Base-by-base conservation (phyloP, 805 yeast genomes). In the Blastobotrys attinorum region DNA sequence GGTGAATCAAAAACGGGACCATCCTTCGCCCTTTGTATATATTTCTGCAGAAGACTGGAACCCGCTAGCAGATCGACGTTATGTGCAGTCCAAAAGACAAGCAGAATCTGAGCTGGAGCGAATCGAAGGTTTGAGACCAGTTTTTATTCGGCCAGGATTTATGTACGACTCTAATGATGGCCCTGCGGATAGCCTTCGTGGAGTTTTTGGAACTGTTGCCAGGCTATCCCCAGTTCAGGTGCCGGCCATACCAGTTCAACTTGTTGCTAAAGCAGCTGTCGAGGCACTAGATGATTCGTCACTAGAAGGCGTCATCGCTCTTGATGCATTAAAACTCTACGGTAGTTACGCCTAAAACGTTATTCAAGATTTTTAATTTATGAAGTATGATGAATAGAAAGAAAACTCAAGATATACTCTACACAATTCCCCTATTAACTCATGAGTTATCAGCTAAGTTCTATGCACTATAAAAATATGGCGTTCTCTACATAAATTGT, bases 121-220 rank as follows among this genome's bases (percentile, higher is more conserved):
- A 17, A 42, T 60, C 44, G 64, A 67, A n/a, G 57, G 61, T 1
- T 64, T 84, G 20, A 71, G 90, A 45, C 66, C 82, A 0, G 76
- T 88, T 1, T 59, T 83, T 13, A 49, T 84, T 62, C 71, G 96
- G 47, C 96, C 96, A 0, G 94, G 94, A 0, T 77, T 87, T 53
- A 79, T 88, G 88, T 83, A 66, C 55, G 94, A 85, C 56, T 33
- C 20, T 8, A n/a, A 22, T 8, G 33, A 31, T 11, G 15, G 32
- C 3, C 15, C 40, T n/a, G n/a, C n/a, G n/a, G n/a, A n/a, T n/a
- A 15, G 45, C 8, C 7, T 43, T 10, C 22, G 51, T 16, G 39
- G 41, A 16, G 27, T 32, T 2, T 17, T 47, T 8, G 23, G 43
- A 3, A 37, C 37, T 3, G 39, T 36, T 1, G 34, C 41, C 5